These are phyloP conservation scores for Leccinum truebloodii DNA, from an alignment of 768 basidiomycete genomes.

Conservation along the genomic window DNA sequence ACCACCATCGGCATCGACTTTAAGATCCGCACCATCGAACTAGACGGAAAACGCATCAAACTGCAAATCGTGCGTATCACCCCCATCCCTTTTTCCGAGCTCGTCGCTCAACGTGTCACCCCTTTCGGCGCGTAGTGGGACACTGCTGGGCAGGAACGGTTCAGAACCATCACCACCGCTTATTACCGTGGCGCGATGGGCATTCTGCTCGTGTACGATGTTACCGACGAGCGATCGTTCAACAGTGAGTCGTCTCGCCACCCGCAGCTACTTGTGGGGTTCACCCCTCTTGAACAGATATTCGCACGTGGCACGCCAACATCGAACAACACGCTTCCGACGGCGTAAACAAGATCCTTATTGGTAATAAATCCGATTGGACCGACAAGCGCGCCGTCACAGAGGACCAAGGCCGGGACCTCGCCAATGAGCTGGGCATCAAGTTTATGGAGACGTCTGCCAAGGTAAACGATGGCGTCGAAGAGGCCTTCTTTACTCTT, in stretches of 20 bases:
- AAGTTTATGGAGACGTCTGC: conserved; percentile 98
- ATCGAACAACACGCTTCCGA: conserved; percentile 99
- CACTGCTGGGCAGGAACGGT: conserved; percentile 98
- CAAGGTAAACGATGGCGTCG: conserved; percentile 95
- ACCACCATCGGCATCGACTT: conserved; percentile 99
- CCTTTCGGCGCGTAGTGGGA: conserved; percentile 72
- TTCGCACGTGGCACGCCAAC: conserved; percentile 97
- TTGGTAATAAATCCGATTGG: conserved; percentile 99
- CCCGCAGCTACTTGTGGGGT: conserved; percentile 17
- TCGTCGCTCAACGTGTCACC: neutral
- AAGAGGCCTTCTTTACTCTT: conserved; percentile 97
- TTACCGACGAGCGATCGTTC: conserved; percentile 93
- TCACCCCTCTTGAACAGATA: conserved; percentile 55
- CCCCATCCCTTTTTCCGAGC: neutral
- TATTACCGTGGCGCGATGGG: conserved; percentile 99
- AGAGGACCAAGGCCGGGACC: conserved; percentile 86
- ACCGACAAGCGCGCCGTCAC: conserved; percentile 92
- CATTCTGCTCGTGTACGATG: conserved; percentile 97
- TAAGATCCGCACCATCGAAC: conserved; percentile 98
- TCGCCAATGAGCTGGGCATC: conserved; percentile 93
- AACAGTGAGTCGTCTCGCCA: conserved; percentile 65
- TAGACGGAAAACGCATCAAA: conserved; percentile 97
- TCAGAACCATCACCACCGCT: conserved; percentile 97
- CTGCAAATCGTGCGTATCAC: conserved; percentile 90
- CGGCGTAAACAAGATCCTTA: conserved; percentile 98